Evolutionary conservation across 2,329 filamentous ascomycete genomes (phyloP), one percentile per base, ranked within the genome.

Genomic region (Ophiostoma piceae): DNA sequence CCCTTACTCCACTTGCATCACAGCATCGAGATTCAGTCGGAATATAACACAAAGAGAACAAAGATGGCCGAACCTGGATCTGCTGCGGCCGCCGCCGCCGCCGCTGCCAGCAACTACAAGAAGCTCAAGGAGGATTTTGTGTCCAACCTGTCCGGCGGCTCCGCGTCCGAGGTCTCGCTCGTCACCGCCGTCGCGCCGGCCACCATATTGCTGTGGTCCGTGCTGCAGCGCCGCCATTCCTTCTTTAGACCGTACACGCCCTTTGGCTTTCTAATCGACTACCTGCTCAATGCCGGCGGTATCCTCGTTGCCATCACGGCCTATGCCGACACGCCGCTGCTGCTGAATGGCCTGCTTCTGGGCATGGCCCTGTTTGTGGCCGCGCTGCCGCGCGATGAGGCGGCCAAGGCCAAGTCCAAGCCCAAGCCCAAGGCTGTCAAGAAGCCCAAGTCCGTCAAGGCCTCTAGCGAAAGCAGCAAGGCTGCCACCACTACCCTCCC

Each of bases 101-200:
- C 73, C 3, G 71, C 79, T 77, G 75, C 81, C 66, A 79, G 79
- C 71, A 89, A 85, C 80, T 97, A 97, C 83, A 99, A 97, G 81
- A 87, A 90, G 76, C 85, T 90, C 74, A 99, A 99, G 82, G 94
- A 96, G 83, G 92, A 92, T 77, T 97, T 97, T 79, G 95, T 99
- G 76, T 97, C 94, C 69, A 92, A 93, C 78, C 87, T 97, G 39
- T 89, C 90, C 7, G 95, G 95, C 57, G 92, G 95, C 71, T 85
- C 88, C 41, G 88, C 96, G 72, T 82, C 85, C 74, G 95, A 99
- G 78, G 94, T 99, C 81, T 94, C 94, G 78, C 85, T 87, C 75
- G 91, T 98, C 74, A 92, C 92, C 66, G 85, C 91, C 67, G 90
- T 96, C 73, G 92, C 92, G 77, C 89, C 94, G 77, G 84, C 92